phyloP scores from a whole-genome alignment of 2,329 filamentous ascomycete species.

The Exophiala aquamarina region DNA sequence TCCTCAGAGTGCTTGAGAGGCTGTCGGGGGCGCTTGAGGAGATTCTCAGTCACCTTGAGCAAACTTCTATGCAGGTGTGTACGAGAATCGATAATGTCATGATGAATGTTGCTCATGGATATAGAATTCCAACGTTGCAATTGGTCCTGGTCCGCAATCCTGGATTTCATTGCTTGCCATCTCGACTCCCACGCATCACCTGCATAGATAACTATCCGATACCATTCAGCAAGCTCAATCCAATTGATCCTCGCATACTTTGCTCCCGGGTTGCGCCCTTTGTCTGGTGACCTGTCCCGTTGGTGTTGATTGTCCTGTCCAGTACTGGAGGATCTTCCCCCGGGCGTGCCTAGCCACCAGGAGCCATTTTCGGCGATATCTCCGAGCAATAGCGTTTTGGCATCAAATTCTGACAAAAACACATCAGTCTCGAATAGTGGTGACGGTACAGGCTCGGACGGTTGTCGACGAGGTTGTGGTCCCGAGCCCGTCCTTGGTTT shows the following conservation, averaged over 20 bases:
- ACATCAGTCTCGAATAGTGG: conserved; percentile 35
- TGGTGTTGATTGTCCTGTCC: conserved; percentile 30
- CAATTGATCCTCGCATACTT: conserved; percentile 74
- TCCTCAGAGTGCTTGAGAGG: conserved; percentile 68
- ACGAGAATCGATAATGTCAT: conserved; percentile 61
- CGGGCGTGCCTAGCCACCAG: conserved; percentile 68
- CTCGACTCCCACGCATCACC: conserved; percentile 65
- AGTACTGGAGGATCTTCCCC: conserved; percentile 41
- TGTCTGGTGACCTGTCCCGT: conserved; percentile 35
- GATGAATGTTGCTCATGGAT: conserved; percentile 37
- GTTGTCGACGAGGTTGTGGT: conserved; percentile 36
- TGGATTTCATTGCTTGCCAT: conserved; percentile 54
- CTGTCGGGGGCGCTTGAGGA: conserved; percentile 76
- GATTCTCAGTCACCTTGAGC: conserved; percentile 73
- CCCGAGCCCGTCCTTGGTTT: conserved; percentile 37
- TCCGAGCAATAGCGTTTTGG: conserved; percentile 71
- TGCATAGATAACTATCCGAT: conserved; percentile 66
- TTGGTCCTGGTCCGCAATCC: conserved; percentile 24
- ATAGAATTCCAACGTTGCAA: conserved; percentile 42
- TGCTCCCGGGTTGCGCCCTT: conserved; percentile 43
- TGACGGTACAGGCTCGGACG: conserved; percentile 25
- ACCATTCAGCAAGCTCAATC: conserved; percentile 71
- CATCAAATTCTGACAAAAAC: conserved; percentile 64
- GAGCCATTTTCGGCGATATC: conserved; percentile 77
- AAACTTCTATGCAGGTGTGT: conserved; percentile 68